Conservation (phyloP, 805 yeast genomes). For the Lipomyces kockii region DNA sequence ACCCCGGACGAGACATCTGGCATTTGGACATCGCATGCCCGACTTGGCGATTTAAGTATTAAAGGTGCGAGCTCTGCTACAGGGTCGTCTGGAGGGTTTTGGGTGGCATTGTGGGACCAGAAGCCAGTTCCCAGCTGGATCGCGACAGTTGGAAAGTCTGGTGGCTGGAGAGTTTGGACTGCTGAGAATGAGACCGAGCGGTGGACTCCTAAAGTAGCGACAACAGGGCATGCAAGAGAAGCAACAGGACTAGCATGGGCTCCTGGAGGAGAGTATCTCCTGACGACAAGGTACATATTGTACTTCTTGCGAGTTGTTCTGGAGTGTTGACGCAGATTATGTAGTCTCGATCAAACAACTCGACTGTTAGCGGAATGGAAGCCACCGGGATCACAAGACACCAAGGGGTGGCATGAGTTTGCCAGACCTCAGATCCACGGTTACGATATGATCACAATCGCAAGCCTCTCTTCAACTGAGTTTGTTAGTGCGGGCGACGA, state of each 20-base stretch:
- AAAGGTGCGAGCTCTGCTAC: slow-evolving; percentile 99
- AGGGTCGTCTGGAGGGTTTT: slow-evolving; percentile 83
- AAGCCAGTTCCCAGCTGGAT: slow-evolving; percentile 51
- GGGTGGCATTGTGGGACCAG: slow-evolving; percentile 67
- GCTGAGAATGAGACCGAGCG: slow-evolving; percentile 46
- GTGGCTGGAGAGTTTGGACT: slow-evolving; percentile 84
- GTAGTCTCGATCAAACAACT: slow-evolving; percentile 90
- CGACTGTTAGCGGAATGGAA: slow-evolving; percentile 76
- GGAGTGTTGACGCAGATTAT: slow-evolving; percentile 62
- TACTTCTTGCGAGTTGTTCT: background rate
- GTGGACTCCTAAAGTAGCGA: slow-evolving; percentile 54
- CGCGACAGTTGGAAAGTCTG: slow-evolving; percentile 87
- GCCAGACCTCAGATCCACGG: slow-evolving; percentile 99
- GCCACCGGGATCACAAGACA: slow-evolving; percentile 41
- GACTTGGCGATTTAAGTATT: slow-evolving; percentile 90
- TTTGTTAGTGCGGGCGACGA: slow-evolving; percentile 97
- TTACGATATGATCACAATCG: slow-evolving; percentile 87
- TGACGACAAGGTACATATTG: slow-evolving; percentile 24
- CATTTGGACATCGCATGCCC: slow-evolving; percentile 79
- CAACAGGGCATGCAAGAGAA: slow-evolving; percentile 76
- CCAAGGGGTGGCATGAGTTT: slow-evolving; percentile 79
- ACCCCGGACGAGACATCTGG: slow-evolving; percentile 84
- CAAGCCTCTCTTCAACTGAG: slow-evolving; percentile 60
- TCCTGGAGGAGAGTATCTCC: slow-evolving; percentile 45
- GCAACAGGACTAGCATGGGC: slow-evolving; percentile 77